Conservation (phyloP, 108 stramenopile species). For the Fistulifera pelliculosa region DNA sequence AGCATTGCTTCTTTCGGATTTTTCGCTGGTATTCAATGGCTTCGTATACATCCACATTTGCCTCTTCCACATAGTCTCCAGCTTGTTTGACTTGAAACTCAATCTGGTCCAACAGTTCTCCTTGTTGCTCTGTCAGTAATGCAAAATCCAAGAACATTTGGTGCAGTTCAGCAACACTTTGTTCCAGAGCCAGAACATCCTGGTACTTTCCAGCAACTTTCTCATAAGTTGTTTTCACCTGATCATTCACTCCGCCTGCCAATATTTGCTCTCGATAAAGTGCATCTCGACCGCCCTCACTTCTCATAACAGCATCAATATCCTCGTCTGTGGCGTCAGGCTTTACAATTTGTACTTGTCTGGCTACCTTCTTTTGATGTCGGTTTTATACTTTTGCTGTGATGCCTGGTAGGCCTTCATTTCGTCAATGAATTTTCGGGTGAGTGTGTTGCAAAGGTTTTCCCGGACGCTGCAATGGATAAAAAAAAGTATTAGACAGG, state of each 20-base stretch:
- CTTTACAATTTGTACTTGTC: constrained; percentile 94
- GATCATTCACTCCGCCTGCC: constrained; percentile 84
- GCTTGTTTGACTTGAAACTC: constrained; percentile 93
- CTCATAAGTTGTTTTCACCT: constrained; percentile 77
- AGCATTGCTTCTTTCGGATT: constrained; percentile 92
- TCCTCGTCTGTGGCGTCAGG: constrained; percentile 96
- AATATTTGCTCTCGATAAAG: constrained; percentile 77
- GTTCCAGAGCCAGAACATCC: constrained; percentile 95
- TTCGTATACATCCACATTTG: constrained; percentile 79
- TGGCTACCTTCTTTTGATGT: constrained; percentile 91
- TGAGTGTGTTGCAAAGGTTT: constrained; percentile 90
- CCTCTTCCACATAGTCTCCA: constrained; percentile 92
- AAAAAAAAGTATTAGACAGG: too few relatives aligned
- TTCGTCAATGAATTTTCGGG: constrained; percentile 96
- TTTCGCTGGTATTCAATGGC: constrained; percentile 87
- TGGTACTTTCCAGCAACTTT: constrained; percentile 96
- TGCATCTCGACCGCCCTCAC: constrained; percentile 82
- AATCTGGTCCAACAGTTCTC: constrained; percentile 97
- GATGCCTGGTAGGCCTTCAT: constrained; percentile 93
- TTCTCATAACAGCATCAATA: constrained; percentile 88
- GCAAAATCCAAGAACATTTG: constrained; percentile 99
- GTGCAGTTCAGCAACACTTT: constrained; percentile 92
- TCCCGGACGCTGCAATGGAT: constrained; percentile 56
- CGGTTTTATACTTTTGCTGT: constrained; percentile 95
- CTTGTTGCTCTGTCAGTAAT: constrained; percentile 96